These are phyloP conservation scores for Epichloe sibirici DNA, from an alignment of 2,329 filamentous ascomycete species.

Conservation along the genomic window DNA sequence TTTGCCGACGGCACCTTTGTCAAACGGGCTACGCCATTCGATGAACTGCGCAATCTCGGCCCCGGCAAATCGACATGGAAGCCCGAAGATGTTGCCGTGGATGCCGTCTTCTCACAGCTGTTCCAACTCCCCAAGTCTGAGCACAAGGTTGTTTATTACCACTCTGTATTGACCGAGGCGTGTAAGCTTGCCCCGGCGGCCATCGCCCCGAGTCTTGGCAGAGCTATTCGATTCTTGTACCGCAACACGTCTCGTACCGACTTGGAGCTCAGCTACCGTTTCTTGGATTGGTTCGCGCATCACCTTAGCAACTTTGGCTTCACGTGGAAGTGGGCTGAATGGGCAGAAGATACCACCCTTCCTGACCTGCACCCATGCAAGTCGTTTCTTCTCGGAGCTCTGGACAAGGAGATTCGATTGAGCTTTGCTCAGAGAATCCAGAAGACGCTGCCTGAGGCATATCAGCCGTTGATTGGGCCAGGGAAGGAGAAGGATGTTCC, in stretches of 20 bases:
- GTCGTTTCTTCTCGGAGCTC: constrained; percentile 77
- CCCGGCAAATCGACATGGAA: constrained; percentile 73
- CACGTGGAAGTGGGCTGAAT: constrained; percentile 98
- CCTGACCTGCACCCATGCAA: constrained; percentile 74
- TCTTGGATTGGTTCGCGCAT: constrained; percentile 96
- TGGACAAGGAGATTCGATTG: constrained; percentile 94
- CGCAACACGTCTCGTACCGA: constrained; percentile 73
- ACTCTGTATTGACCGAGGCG: constrained; percentile 84
- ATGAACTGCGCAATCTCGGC: constrained; percentile 64
- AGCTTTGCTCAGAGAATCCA: constrained; percentile 95
- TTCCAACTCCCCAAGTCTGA: constrained; percentile 78
- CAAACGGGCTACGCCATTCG: constrained; percentile 85
- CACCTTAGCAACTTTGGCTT: constrained; percentile 98
- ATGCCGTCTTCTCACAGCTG: constrained; percentile 91
- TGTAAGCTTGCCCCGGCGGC: constrained; percentile 93
- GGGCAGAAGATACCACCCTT: constrained; percentile 75
- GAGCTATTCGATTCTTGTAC: constrained; percentile 88
- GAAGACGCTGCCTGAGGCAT: constrained; percentile 77
- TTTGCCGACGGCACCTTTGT: constrained; percentile 85
- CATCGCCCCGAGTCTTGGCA: constrained; percentile 86
- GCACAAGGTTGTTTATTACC: constrained; percentile 94
- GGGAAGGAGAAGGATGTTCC: constrained; percentile 94
- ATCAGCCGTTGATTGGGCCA: constrained; percentile 67
- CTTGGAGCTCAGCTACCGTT: constrained; percentile 73
- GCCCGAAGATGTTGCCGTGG: constrained; percentile 92